Base-by-base conservation (phyloP, 257 asterid genomes). In the Osmanthus fragrans region DNA sequence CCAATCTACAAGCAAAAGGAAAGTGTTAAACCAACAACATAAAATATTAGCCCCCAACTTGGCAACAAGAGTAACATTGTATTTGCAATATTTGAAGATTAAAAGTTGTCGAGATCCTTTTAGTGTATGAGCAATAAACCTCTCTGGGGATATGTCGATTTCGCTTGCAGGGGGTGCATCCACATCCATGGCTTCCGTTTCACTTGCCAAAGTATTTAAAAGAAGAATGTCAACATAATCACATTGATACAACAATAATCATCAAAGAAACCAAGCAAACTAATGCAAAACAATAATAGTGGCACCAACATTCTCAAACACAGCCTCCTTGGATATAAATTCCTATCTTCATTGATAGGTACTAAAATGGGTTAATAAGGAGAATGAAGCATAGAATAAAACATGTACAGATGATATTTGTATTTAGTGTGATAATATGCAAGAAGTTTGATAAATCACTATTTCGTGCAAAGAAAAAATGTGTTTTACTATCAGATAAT, bases 121-220 rank as follows among this genome's bases (percentile, higher is more conserved):
- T 45, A 63, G 34, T 34, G 40, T 37, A 36, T 67, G 75, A 80
- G 80, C 67, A 67, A 67, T 80, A 51, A 11, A 92, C 98, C 98
- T 92, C 73, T 84, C 85, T 2, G 87, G 27, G 32, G 93, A 78
- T 42, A 63, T 29, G 80, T 86, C 75, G 73, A 69, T 79, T 69
- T 85, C 90, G 60, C 79, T 58, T 77, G 86, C 86, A 32, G 94
- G 89, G 73, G 91, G 86, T 68, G 81, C 88, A 82, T 91, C 97
- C 33, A 90, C 89, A 23, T 92, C 98, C 98, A 91, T 92, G 25
- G 93, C 84, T 74, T 87, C 92, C 13, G 83, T 80, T 80, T 85
- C 88, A 77, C 97, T 91, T 47, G 30, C 63, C 71, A 79, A 81
- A 75, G 54, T 73, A 58, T 33, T 68, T 16, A 81, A 34, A 11